phyloP scores from a whole-genome alignment of 1,284 basidiomycete species.

The Pterulicium gracile region DNA sequence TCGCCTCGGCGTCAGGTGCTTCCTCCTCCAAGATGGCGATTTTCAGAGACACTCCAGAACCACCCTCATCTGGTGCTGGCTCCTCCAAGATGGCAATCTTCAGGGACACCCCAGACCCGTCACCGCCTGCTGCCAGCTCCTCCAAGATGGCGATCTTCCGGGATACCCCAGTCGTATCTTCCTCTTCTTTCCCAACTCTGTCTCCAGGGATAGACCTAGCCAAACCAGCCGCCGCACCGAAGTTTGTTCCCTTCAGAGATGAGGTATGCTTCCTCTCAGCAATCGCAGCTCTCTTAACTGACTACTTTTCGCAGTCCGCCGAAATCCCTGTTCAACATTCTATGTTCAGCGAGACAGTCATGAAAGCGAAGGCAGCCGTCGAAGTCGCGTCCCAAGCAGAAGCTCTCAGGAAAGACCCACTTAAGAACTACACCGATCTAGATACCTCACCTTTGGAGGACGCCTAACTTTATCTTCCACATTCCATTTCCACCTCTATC shows the following conservation, averaged over 20 bases:
- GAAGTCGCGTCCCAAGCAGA: slow-evolving; percentile 51
- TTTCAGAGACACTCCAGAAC: slow-evolving; percentile 40
- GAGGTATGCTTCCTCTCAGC: slow-evolving; percentile 30
- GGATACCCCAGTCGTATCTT: background rate
- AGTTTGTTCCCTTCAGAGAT: slow-evolving; percentile 58
- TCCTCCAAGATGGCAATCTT: slow-evolving; percentile 31
- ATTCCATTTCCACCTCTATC: no score
- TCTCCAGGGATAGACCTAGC: slow-evolving; percentile 12
- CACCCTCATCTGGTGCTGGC: slow-evolving; percentile 21
- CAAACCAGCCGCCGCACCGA: slow-evolving; percentile 33
- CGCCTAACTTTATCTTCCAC: no score
- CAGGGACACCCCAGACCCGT: slow-evolving; percentile 36
- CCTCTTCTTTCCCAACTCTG: slow-evolving; percentile 7
- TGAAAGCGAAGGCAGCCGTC: slow-evolving; percentile 40
- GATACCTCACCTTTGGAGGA: background rate
- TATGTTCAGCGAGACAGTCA: slow-evolving; percentile 34
- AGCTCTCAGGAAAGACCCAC: slow-evolving; percentile 61
- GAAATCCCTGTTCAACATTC: slow-evolving; percentile 4
- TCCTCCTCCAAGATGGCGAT: slow-evolving; percentile 39
- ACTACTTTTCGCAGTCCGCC: slow-evolving; percentile 5
- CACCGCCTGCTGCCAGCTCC: slow-evolving; percentile 20
- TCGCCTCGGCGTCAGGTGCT: slow-evolving; percentile 30
- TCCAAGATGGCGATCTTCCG: no score
- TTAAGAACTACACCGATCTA: slow-evolving; percentile 55
- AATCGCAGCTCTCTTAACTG: slow-evolving; percentile 8